Base-by-base conservation (phyloP, 352 stramenopile genomes). In the Globisporangium echinulatum region DNA sequence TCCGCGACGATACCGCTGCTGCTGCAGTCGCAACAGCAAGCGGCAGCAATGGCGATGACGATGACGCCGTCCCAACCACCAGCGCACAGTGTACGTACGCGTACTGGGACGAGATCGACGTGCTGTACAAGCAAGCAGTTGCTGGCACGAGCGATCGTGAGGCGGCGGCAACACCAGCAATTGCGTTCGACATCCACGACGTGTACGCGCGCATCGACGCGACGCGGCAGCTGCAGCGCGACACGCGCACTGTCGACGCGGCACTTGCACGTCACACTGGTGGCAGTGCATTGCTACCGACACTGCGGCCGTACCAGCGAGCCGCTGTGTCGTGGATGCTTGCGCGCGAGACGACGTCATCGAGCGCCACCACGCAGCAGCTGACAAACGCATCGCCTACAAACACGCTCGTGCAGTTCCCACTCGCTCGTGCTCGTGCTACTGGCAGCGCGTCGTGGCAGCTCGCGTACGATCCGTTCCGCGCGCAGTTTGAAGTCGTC, bases 231-330 rank as follows among this genome's bases (percentile, higher is more conserved):
- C 61, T 87, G 13, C 36, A 62, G 57, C 68, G 74, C 1, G 67
- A 71, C 40, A 52, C 65, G 11, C 58, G 54, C 39, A 72, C 70
- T 10, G 64, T 75, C n/a, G 60, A 68, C 2, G 15, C 39, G 13
- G 55, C 59, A 17, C 54, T 53, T 37, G 58, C 25, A n/a, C 44
- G 42, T 25, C 43, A 39, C 38, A 50, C 33, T 19, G 46, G 42
- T 44, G 39, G 36, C 39, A 54, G 55, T 49, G 67, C 51, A 64
- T 96, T 40, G 62, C 15, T 94, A 4, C 89, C 92, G 19, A 94
- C 71, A 6, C 73, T 99, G n/a, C 71, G 99, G 3, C 85, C 88
- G 33, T 99, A 99, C 75, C 97, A 99, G 69, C 78, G 96, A 47
- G 96, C 98, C 62, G 96, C 96, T 0, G 79, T 98, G 14, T 96